Base-by-base conservation (phyloP, 306 rosid species). In the Leucaena leucocephala region DNA sequence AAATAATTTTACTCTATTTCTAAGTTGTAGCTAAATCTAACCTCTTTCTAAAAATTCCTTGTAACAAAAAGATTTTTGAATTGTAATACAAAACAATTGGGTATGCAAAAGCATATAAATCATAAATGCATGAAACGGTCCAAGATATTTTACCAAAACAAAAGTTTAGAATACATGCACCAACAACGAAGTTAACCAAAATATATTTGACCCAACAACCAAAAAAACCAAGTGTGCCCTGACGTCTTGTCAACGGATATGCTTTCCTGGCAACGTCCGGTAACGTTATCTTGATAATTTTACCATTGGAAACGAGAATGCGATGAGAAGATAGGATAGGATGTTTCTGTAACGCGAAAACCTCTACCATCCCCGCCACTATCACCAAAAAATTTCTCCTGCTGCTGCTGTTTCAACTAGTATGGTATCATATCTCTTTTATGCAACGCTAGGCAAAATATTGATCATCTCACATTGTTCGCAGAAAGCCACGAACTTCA, bases 401-500 rank as follows among this genome's bases (percentile, higher is more conserved):
- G 78, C 78, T 49, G 80, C 67, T 73, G 81, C 83, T 75, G 57
- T 79, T 71, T 78, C 72, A 74, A 65, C 17, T 33, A 57, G 46
- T 58, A 21, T 22, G 73, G 67, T 38, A 64, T n/a, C 78, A 74
- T 48, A 48, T 78, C 77, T 75, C 65, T 70, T 72, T 40, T 68
- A 67, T 66, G 81, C 77, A 77, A 74, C 45, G 59, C 43, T 69
- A 35, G 35, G 77, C 83, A 78, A 36, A 42, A 57, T 35, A 42
- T 49, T 63, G 34, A 64, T 91, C 90, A 44, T 33, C 68, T 92
- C 91, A 92, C 92, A 81, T 82, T n/a, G 91, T 92, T 82, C 90
- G 84, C 85, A 91, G 71, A 85, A 95, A 92, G 19, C 98, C 98
- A 61, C 96, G 89, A 80, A 95, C 98, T 68, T 95, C 98, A 27